These are phyloP conservation scores for Vitis hybrid DNA, from an alignment of 177 flowering plant genomes.

Conservation along the genomic window DNA sequence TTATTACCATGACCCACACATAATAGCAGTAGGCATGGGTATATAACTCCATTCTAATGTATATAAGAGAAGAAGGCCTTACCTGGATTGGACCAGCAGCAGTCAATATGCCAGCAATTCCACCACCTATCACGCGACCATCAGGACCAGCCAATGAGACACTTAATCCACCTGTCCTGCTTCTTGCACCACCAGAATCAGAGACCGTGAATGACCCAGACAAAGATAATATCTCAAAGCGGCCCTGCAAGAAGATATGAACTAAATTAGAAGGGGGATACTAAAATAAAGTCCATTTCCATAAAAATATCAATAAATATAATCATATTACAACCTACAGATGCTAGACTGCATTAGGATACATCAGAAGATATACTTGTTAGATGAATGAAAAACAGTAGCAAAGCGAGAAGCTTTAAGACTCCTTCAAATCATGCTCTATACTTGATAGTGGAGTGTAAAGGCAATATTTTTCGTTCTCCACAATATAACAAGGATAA, in stretches of 20 bases:
- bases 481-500: neutral
- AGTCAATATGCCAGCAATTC: constrained; percentile 64
- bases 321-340: neutral
- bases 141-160: constrained; percentile 86
- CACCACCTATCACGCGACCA: constrained; percentile 90
- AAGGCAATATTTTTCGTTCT: neutral
- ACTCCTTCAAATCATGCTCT: neutral
- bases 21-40: no score
- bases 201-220: constrained; percentile 63
- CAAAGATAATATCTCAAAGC: constrained; percentile 78
- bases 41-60: neutral
- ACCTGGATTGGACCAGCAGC: constrained; percentile 93
- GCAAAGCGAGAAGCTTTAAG: neutral
- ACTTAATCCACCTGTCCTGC: constrained; percentile 72
- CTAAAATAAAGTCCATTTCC: neutral
- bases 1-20: no score
- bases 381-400: neutral
- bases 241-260: constrained; percentile 54
- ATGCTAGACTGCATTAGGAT: neutral
- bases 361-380: neutral
- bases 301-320: neutral
- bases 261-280: neutral
- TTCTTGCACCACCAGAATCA: constrained; percentile 48
- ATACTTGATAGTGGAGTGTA: neutral
- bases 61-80: constrained; percentile 7